Evolutionary conservation across 2,329 filamentous ascomycete species (phyloP), one percentile per base, ranked within the genome.

Genomic region (Rhynchosporium secalis): DNA sequence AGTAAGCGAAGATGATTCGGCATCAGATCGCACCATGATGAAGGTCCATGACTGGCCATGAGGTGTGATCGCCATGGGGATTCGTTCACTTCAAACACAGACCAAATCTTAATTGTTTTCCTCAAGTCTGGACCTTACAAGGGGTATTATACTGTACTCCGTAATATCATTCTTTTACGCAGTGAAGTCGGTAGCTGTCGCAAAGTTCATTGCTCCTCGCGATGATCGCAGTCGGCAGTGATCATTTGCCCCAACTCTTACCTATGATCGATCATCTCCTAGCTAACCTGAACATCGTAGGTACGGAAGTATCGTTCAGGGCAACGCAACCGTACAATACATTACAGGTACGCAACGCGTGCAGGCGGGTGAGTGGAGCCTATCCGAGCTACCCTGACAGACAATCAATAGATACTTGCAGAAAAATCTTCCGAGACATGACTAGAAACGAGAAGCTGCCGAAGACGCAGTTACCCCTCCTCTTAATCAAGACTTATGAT

Each of bases 11-110:
- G 3, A 54, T 10, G 33, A 41, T 20, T 54, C 33, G 20, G 40
- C 40, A 20, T 41, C 26, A 54, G 51, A 54, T 54, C 36, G 51
- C 36, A 36, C 51, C 20, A 54, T 54, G 5, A 54, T 33, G 51
- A 54, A 36, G 48, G 49, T 20, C 20, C 20, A 20, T 36, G 33
- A 36, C 33, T 36, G 33, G 33, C 33, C 33, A 36, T 33, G 51
- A 54, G 38, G 51, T 54, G 40, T 54, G 51, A 54, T 54, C 51
- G 36, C 20, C 51, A 54, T 54, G 51, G 51, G 26, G 33, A 54
- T 20, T 54, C 51, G 29, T 28, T 54, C 33, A 33, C 51, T 54
- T 20, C 20, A 54, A 41, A 54, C 38, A 38, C n/a, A 40, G 28
- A 28, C 8, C 28, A 41, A 26, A 41, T 54, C 51, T 40, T 41